A percentile compares a stretch with the other conserved stretches of the same genome.
These are phyloP conservation scores for Hypoxylon sp. DNA, from an alignment of 2,329 filamentous ascomycete species.

Conservation along the genomic window DNA sequence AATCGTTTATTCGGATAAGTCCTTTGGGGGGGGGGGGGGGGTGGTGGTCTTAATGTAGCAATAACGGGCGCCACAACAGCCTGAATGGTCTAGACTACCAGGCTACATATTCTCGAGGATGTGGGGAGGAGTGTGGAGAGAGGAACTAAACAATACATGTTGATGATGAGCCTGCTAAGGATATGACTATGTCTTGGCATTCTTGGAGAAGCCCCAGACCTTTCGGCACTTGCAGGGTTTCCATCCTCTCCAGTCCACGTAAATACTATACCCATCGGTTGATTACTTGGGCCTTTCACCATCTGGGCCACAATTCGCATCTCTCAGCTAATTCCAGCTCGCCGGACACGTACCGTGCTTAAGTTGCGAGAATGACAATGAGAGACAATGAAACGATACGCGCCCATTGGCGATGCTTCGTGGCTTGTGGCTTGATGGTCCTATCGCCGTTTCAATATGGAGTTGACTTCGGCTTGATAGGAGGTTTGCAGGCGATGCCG, in stretches of 20 bases:
- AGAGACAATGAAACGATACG: conserved; percentile 50
- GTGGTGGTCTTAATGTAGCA: background rate
- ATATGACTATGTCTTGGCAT: conserved; percentile 33
- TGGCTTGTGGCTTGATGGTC: conserved; percentile 62
- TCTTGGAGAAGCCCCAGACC: conserved; percentile 19
- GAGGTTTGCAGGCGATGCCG: conserved; percentile 64
- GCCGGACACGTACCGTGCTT: background rate
- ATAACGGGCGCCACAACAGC: conserved; percentile 30
- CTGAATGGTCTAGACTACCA: conserved; percentile 33
- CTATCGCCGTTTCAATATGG: conserved; percentile 67
- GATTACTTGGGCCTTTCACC: background rate
- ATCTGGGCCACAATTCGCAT: background rate
- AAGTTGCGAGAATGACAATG: conserved; percentile 33
- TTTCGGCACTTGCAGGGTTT: conserved; percentile 44
- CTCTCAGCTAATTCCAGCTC: background rate
- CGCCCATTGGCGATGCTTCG: conserved; percentile 61
- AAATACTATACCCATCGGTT: conserved; percentile 22
- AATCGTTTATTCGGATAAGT: conserved; percentile 14
- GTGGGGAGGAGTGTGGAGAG: conserved; percentile 30
- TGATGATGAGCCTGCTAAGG: conserved; percentile 22
- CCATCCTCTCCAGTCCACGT: conserved; percentile 20
- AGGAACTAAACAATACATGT: background rate
- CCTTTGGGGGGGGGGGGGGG: too few species aligned
- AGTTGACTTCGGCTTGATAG: conserved; percentile 65
- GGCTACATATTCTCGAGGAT: conserved; percentile 13